A percentile compares a stretch with the other conserved stretches of the same genome.
Evolutionary conservation across 352 stramenopile genomes (phyloP).

Genomic region (Aphanomyces stellatus): DNA sequence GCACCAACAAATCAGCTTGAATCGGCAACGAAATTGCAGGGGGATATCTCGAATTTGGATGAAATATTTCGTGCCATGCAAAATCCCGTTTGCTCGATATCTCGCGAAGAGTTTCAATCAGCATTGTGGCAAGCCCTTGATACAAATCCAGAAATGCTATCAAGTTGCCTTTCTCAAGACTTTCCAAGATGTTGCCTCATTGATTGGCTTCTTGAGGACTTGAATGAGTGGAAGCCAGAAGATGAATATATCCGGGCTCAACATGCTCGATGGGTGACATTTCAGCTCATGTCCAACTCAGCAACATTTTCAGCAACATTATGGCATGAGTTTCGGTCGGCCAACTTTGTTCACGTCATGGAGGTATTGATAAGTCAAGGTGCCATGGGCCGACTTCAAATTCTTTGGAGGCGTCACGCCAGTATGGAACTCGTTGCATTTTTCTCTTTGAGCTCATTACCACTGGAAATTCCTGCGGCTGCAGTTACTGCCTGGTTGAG

Average conservation of each 20-base stretch:
- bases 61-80: not conserved
- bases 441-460: not conserved
- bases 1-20: not conserved
- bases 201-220: not conserved
- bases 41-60: not conserved
- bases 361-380: slow-evolving; percentile 3
- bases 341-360: not conserved
- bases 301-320: not conserved
- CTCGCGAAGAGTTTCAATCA: not conserved
- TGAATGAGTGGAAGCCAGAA: slow-evolving; percentile 1
- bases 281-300: slow-evolving; percentile 12
- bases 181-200: not conserved
- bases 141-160: not conserved
- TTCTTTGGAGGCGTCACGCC: slow-evolving; percentile 14
- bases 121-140: not conserved
- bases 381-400: slow-evolving; percentile 8
- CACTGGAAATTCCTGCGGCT: not conserved
- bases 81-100: not conserved
- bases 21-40: too few relatives aligned
- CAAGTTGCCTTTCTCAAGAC: not conserved
- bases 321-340: slow-evolving; percentile 11
- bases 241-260: not conserved
- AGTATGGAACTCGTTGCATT: not conserved
- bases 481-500: not conserved
- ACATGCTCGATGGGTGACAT: slow-evolving; percentile 6